Base-by-base conservation (phyloP, 163 green algal species). In the Chloroidium sp. region DNA sequence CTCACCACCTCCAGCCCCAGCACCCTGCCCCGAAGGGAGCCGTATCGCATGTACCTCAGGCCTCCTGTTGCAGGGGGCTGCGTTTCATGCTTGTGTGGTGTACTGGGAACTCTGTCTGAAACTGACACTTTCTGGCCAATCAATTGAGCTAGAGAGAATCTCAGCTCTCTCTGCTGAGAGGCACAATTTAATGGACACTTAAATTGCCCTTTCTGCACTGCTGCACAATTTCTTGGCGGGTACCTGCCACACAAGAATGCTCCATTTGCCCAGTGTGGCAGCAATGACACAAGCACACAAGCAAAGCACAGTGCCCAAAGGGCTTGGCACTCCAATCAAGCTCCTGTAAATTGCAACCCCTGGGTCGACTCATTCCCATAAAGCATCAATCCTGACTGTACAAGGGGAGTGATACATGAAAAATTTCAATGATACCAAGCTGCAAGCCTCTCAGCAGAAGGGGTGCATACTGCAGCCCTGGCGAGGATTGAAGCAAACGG, bases 21-120 rank as follows among this genome's bases (percentile, higher is more conserved):
- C 72, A 94, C 90, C 10, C 72, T 92, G 60, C 91, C 96, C 80
- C 96, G 95, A 76, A 99, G 88, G 4, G 89, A 94, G 36, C 96
- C 96, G 81, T 99, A 98, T 1, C 95, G 89, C 78, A 99, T 77
- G 64, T 97, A 83, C 3, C 93, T 85, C 78, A 97, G 84, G 0
- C 93, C 94, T 60, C 94, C 93, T 94, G 84, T 36, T 36, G 36
- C 36, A 76, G 61, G 13, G 68, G 68, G 68, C 12, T 74, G 68
- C 68, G 12, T 14, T 3, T 74, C 68, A 74, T 12, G 68, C 68
- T 74, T 14, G 2, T 74, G 68, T 74, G 68, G 13, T 12, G 1
- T 74, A 14, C 68, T 1, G 13, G n/a, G 36, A 77, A 62, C 1
- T n/a, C 74, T n/a, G 36, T 36, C 36, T 36, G 36, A 36, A 36